Evolutionary conservation across 2,329 filamentous ascomycete species (phyloP), one percentile per base, ranked within the genome.

Genomic region (Incumbomyces lentus): DNA sequence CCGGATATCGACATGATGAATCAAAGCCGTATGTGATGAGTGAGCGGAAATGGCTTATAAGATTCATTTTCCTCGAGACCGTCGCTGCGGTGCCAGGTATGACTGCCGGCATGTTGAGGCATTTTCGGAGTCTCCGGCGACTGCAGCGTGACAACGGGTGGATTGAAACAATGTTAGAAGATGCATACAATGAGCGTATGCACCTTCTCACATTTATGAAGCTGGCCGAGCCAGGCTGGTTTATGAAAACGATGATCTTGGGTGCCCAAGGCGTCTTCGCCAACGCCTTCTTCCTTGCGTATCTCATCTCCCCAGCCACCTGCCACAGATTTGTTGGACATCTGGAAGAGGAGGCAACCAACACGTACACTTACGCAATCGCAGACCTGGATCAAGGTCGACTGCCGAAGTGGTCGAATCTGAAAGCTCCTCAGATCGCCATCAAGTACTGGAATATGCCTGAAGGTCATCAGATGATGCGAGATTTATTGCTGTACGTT

Each of bases 311-410:
- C 1, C 90, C 92, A 6, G 80, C 82, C 51, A 90, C 86, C 52
- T 90, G 86, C 60, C 92, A 98, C 65, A 83, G 92, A 37, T 96
- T 98, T 64, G 89, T 96, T 44, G 92, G 89, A 1, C 96, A 96
- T 58, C 79, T 98, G 11, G 92, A 98, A 66, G 92, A 98, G 64
- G 92, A 98, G 66, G 92, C 92, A 7, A 90, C 96, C 1, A 77
- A 94, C 60, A 98, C 92, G 0, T 98, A 98, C 69, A 92, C 87
- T 0, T 81, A 88, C 41, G 86, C 87, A 50, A 84, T 96, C 58
- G 73, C 80, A 55, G 92, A 96, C 60, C 76, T 98, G 18, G 89
- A 96, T 49, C 74, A 76, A 2, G 90, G 90, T n/a, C 76, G 79
- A 49, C 70, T 95, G 12, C 88, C 89, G 1, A 79, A 79, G 57